Evolutionary conservation across 306 rosid genomes (phyloP).

Genomic region (Trifolium subterraneum): DNA sequence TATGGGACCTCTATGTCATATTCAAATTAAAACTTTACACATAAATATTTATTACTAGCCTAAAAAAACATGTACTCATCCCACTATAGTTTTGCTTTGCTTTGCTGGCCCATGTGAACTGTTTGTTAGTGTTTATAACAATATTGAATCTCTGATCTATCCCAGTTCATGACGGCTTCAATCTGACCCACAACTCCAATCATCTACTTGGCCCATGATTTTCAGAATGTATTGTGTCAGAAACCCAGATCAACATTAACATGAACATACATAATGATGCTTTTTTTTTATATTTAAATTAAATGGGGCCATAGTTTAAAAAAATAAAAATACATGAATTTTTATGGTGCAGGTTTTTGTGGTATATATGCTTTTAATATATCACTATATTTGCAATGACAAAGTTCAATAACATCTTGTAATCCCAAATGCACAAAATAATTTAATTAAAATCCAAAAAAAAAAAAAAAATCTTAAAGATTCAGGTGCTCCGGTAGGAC

Average conservation of each 20-base stretch:
- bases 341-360: conserved; percentile 41
- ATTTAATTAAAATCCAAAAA: background rate
- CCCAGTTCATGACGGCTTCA: conserved; percentile 51
- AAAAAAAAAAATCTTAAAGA: background rate
- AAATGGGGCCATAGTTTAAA: conserved; percentile 33
- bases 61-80: conserved; percentile 43
- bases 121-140: conserved; percentile 32
- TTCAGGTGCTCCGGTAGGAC: background rate
- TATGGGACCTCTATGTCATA: conserved; percentile 46
- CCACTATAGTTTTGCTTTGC: conserved; percentile 46
- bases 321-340: conserved; percentile 29
- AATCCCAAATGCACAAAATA: conserved; percentile 37
- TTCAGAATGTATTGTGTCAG: conserved; percentile 46
- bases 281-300: background rate
- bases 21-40: conserved; percentile 46
- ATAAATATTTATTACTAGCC: conserved; percentile 14
- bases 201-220: conserved; percentile 52
- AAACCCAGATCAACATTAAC: conserved; percentile 17
- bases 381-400: conserved; percentile 31
- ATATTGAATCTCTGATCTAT: conserved; percentile 40
- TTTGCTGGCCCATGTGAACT: conserved; percentile 66
- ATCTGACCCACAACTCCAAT: conserved; percentile 57
- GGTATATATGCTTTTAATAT: conserved; percentile 27
- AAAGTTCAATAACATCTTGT: conserved; percentile 40
- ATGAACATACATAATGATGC: background rate